Base-by-base conservation (phyloP, 768 basidiomycete genomes). In the Termitomyces sp. region DNA sequence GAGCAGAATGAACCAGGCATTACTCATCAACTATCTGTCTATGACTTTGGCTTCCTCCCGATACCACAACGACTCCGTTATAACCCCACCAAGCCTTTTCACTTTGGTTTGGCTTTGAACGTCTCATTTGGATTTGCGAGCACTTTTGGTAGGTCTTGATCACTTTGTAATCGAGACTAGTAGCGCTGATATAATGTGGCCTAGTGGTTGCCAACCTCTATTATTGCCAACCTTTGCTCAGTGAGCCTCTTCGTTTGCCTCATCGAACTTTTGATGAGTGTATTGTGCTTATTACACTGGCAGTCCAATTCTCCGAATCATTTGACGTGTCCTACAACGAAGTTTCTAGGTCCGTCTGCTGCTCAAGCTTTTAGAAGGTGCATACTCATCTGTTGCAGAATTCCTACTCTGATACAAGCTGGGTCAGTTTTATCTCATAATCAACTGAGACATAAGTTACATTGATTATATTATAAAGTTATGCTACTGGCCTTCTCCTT, bases 161-260 rank as follows among this genome's bases (percentile, higher is more conserved):
- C 7, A 3, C 43, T 33, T 30, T 8, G 18, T 28, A 16, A 18
- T 24, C 9, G 8, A 18, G 36, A 3, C 16, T n/a, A n/a, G n/a
- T 41, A 18, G 8, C 8, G 13, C 44, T 57, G n/a, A 60, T 24
- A 13, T 5, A 32, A 32, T 36, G 18, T 9, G 30, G 2, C 16
- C 28, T 14, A 87, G 86, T 73, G 44, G 84, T 84, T 14, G 80
- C 84, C n/a, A 93, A 93, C 65, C 67, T 93, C 48, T 93, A 92
- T 66, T 94, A 92, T 62, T 88, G 86, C 60, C 89, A 91, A 72
- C 91, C 91, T 0, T 67, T 94, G 63, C 71, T 92, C 14, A 88
- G 90, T 84, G 67, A 61, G 79, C 72, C 35, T 61, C 18, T 60
- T 2, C 41, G 26, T 36, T 33, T 16, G 16, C 41, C 9, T 7